A percentile compares a stretch with the other conserved stretches of the same genome.
Conservation (phyloP, 2,329 filamentous ascomycete species). For the Aureobasidium subglaciale region DNA sequence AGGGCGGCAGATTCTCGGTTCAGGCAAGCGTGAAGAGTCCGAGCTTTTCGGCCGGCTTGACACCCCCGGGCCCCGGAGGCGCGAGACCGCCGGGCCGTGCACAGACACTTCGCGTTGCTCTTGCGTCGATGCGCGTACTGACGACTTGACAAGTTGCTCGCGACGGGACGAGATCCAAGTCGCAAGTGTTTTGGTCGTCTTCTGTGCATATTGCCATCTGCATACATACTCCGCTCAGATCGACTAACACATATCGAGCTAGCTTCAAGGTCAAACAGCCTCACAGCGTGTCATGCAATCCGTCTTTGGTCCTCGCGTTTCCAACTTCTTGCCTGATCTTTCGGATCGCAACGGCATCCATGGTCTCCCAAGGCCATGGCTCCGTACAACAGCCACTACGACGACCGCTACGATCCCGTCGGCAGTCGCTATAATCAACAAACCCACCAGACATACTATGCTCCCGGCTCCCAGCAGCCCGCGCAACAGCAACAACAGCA, state of each 20-base stretch:
- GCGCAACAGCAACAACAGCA: neutral
- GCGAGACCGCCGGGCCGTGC: too few relatives aligned
- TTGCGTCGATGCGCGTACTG: neutral
- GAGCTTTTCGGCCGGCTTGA: too few relatives aligned
- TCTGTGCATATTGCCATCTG: neutral
- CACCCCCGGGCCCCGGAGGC: too few relatives aligned
- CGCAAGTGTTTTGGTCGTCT: neutral
- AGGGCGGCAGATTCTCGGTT: conserved; percentile 8
- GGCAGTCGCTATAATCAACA: conserved; percentile 26
- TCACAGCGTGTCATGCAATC: neutral
- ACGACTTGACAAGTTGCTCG: neutral
- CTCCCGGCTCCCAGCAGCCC: neutral
- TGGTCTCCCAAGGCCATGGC: conserved; percentile 19
- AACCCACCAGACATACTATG: conserved; percentile 7
- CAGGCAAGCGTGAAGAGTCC: neutral
- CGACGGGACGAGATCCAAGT: neutral
- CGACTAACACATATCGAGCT: neutral
- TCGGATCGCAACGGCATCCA: neutral
- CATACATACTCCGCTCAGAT: neutral
- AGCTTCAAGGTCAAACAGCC: neutral
- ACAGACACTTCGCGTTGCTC: neutral
- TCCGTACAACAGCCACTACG: conserved; percentile 23
- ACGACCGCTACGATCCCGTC: conserved; percentile 27
- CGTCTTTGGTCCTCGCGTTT: neutral
- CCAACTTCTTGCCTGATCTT: neutral